These are phyloP conservation scores for Neocatenulostroma microsporum DNA, from an alignment of 2,329 filamentous ascomycete genomes.

Conservation along the genomic window DNA sequence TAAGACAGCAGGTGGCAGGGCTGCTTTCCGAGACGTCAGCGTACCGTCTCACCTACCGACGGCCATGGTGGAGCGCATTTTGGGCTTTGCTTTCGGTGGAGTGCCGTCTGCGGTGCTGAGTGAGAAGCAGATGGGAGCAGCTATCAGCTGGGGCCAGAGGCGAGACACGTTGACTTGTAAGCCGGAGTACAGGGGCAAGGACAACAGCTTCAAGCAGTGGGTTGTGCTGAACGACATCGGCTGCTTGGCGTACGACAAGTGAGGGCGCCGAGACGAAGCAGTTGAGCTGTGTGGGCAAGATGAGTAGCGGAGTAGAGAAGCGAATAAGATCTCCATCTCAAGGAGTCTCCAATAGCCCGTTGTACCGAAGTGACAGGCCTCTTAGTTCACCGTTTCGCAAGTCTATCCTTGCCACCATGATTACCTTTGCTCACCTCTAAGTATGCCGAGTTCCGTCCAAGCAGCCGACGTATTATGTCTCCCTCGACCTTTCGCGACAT, in stretches of 20 bases:
- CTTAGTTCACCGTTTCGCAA: too few relatives aligned
- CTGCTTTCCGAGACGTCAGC: slow-evolving; percentile 19
- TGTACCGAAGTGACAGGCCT: too few relatives aligned
- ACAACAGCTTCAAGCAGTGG: slow-evolving; percentile 31
- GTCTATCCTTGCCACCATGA: too few relatives aligned
- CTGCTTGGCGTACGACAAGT: slow-evolving; percentile 30
- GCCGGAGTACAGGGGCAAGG: slow-evolving; percentile 29
- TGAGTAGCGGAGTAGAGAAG: too few relatives aligned
- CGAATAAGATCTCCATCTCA: too few relatives aligned
- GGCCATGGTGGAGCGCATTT: slow-evolving; percentile 26
- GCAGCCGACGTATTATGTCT: too few relatives aligned
- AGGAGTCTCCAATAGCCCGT: too few relatives aligned
- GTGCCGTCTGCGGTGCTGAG: slow-evolving; percentile 12
- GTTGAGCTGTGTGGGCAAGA: too few relatives aligned
- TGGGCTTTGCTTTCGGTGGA: slow-evolving; percentile 18
- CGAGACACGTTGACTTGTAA: slow-evolving; percentile 25
- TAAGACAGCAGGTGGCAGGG: slow-evolving; percentile 7
- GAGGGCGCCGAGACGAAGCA: too few relatives aligned
- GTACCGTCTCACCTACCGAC: slow-evolving; percentile 25
- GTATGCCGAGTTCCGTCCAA: too few relatives aligned
- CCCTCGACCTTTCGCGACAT: too few relatives aligned
- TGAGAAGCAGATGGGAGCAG: slow-evolving; percentile 24
- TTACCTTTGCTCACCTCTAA: too few relatives aligned
- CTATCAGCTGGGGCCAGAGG: slow-evolving; percentile 29
- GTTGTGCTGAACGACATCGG: slow-evolving; percentile 32